Evolutionary conservation across 1,284 basidiomycete species (phyloP), one percentile per base, ranked within the genome.

Genomic region (Sparassis latifolia): DNA sequence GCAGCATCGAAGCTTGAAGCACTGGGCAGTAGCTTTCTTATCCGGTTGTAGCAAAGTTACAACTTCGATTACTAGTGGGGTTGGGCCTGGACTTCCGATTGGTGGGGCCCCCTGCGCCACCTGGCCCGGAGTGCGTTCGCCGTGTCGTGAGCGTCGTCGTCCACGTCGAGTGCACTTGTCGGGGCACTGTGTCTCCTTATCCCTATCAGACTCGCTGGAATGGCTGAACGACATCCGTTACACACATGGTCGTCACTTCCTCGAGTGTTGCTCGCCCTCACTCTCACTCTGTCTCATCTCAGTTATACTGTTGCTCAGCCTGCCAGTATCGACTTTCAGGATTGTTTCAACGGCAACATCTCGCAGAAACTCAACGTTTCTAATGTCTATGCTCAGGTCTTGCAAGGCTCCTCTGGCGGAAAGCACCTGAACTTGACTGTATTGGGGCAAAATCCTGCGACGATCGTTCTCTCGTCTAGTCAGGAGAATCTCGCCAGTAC

Each of bases 351-450:
- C 37, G 75, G 75, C 54, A 76, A 78, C 66, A 58, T 59, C 20
- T 69, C 73, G 39, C 73, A 75, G 62, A 84, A 84, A 63, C 74
- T 92, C 63, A 73, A 79, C 48, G 76, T 93, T 53, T 76, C 79
- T 49, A 76, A 76, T 29, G 82, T 92, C 42, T 92, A 86, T 62
- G 88, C 82, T 10, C 86, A 92, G 63, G 74, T 91, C 49, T 70
- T 84, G 3, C 66, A 78, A 28, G 72, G 74, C 40, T 66, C 68
- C 30, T 58, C 68, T 9, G 62, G 69, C 33, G 74, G 73, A 1
- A 66, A 67, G 9, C 76, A 75, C 56, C 66, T 89, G 48, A 86
- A 87, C 62, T 69, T 89, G 56, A 85, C 84, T 2, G 71, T 87
- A 42, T 60, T 89, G 47, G 87, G 86, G 2, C 62, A 68, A 42